phyloP scores from a whole-genome alignment of 2,329 filamentous ascomycete genomes.

The Coniella vitis region DNA sequence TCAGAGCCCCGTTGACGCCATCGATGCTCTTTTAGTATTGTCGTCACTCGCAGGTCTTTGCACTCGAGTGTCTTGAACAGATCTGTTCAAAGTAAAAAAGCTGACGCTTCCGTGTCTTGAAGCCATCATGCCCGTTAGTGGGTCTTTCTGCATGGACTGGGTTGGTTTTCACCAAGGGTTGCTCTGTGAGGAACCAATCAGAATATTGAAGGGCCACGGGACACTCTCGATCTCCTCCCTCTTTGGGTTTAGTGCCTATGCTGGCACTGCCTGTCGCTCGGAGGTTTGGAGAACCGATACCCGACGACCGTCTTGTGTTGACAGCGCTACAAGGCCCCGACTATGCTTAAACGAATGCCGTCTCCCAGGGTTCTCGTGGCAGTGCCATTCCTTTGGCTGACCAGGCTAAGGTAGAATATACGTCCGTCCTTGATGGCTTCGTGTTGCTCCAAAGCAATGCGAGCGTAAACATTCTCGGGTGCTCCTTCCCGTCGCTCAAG shows the following conservation, averaged over 20 bases:
- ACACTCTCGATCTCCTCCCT: neutral
- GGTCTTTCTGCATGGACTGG: neutral
- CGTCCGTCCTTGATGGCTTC: no score
- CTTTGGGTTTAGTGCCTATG: neutral
- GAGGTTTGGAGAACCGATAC: slow-evolving; percentile 5
- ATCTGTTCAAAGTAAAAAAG: no score
- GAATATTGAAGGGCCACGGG: neutral
- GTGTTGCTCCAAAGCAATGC: no score
- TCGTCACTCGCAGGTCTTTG: no score
- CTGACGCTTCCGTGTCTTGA: no score
- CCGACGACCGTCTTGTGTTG: neutral
- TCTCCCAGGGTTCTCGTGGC: neutral
- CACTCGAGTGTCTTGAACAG: no score
- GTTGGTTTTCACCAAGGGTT: slow-evolving; percentile 2
- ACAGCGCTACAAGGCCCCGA: neutral
- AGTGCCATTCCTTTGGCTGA: neutral
- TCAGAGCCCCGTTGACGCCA: no score
- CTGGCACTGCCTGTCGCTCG: neutral
- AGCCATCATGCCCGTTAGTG: slow-evolving; percentile 8
- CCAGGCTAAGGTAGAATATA: no score
- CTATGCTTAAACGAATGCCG: neutral
- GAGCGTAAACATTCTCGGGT: no score
- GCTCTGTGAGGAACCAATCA: neutral
- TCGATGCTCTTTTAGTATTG: no score
- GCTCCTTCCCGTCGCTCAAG: no score